These are phyloP conservation scores for Vitis rotundifolia DNA, from an alignment of 164 flowering plant genomes.

Conservation along the genomic window DNA sequence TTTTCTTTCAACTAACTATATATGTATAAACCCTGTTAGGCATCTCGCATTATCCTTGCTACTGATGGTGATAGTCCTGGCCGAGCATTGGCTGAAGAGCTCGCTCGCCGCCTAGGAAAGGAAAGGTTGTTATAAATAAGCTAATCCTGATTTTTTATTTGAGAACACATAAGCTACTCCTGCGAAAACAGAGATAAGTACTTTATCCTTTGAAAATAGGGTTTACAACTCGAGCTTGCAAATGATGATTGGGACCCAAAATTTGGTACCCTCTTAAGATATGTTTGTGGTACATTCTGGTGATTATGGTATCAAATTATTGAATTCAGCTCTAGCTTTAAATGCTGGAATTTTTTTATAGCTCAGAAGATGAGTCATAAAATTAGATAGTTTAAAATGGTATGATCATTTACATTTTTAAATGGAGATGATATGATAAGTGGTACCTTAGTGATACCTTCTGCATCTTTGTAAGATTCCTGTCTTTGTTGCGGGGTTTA, in stretches of 20 bases:
- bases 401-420: too few species aligned
- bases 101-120: slow-evolving; percentile 36
- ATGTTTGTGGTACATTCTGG: too few species aligned
- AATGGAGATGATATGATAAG: too few species aligned
- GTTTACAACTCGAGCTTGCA: neutral
- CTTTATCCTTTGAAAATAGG: neutral
- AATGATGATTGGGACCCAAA: neutral
- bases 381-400: too few species aligned
- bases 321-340: too few species aligned
- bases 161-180: neutral
- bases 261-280: neutral
- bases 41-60: slow-evolving; percentile 31
- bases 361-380: too few species aligned
- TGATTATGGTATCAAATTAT: too few species aligned
- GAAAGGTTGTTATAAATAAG: slow-evolving; percentile 16
- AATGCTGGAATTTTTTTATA: too few species aligned
- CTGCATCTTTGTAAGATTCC: too few species aligned
- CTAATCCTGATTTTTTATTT: neutral
- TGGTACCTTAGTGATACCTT: too few species aligned
- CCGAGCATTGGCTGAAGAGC: slow-evolving; percentile 36
- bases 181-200: neutral
- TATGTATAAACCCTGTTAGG: slow-evolving; percentile 11
- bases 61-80: slow-evolving; percentile 37
- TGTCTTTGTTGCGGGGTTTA: too few species aligned
- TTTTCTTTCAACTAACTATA: neutral